phyloP scores from a whole-genome alignment of 129 eudicot species.

The Helianthus annuus region DNA sequence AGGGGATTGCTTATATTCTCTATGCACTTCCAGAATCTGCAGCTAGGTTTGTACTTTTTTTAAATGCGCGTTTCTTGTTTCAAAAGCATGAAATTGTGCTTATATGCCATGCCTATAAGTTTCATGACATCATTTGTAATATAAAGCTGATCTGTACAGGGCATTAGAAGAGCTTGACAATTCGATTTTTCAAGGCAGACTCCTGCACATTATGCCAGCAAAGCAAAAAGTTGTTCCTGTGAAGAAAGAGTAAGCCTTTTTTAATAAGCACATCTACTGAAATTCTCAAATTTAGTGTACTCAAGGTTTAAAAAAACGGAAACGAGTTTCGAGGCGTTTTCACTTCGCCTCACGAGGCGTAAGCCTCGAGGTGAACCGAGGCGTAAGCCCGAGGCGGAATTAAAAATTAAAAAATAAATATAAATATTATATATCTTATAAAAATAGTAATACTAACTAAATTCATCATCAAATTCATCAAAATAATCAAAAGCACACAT shows the following conservation, averaged over 20 bases:
- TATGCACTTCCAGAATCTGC: conserved; percentile 87
- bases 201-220: conserved; percentile 88
- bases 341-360: too few species aligned
- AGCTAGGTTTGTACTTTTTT: conserved; percentile 51
- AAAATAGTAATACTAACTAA: too few species aligned
- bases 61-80: background rate
- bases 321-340: too few species aligned
- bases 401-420: too few species aligned
- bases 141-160: conserved; percentile 43
- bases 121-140: background rate
- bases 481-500: too few species aligned
- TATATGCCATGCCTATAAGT: conserved; percentile 11
- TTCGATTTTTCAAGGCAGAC: conserved; percentile 90
- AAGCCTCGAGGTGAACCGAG: too few species aligned
- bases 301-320: too few species aligned
- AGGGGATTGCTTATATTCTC: conserved; percentile 76
- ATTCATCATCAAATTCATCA: too few species aligned
- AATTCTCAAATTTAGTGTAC: background rate
- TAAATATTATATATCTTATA: too few species aligned
- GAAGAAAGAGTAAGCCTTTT: conserved; percentile 56
- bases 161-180: conserved; percentile 82
- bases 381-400: too few species aligned
- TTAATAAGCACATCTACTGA: conserved; percentile 8
- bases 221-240: conserved; percentile 50
- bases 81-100: background rate